These are phyloP conservation scores for Trypanosoma vivax DNA, from an alignment of 208 protist species.

Conservation along the genomic window DNA sequence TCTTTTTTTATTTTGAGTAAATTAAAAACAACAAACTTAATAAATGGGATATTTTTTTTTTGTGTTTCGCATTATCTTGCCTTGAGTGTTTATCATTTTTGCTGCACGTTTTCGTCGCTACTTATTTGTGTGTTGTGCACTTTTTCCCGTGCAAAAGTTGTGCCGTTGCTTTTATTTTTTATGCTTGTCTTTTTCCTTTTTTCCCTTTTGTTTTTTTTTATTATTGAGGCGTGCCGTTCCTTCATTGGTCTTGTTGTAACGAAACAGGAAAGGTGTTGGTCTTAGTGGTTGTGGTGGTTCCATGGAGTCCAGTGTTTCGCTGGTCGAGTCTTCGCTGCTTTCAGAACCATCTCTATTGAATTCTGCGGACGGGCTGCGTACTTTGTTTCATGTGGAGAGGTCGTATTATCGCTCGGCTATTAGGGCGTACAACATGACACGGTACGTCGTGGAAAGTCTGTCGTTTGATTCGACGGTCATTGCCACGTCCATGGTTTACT, in stretches of 20 bases:
- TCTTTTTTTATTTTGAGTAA: slow-evolving; percentile 10
- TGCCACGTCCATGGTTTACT: slow-evolving; percentile 74
- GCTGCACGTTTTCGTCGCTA: no score
- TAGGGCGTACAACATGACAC: slow-evolving; percentile 63
- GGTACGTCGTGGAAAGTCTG: slow-evolving; percentile 54
- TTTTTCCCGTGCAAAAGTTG: no score
- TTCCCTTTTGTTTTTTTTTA: slow-evolving; percentile 14
- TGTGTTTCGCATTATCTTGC: background rate
- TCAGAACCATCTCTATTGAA: slow-evolving; percentile 2
- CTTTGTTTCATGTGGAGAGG: slow-evolving; percentile 13
- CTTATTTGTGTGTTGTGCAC: no score
- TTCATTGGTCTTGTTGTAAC: slow-evolving; percentile 14
- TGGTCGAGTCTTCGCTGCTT: slow-evolving; percentile 3
- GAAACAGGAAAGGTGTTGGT: no score
- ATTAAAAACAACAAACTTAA: no score
- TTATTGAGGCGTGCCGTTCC: background rate
- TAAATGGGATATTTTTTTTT: slow-evolving; percentile 1
- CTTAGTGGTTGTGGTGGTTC: background rate
- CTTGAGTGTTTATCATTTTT: background rate
- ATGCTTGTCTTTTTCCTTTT: slow-evolving; percentile 8
- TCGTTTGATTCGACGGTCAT: slow-evolving; percentile 50
- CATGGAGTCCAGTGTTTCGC: background rate
- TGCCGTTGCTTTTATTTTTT: background rate
- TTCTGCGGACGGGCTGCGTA: background rate
- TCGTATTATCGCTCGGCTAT: slow-evolving; percentile 48